A percentile compares a stretch with the other conserved stretches of the same genome.
Evolutionary conservation across 2,329 filamentous ascomycete genomes (phyloP).

Genomic region (Fusarium sp.): DNA sequence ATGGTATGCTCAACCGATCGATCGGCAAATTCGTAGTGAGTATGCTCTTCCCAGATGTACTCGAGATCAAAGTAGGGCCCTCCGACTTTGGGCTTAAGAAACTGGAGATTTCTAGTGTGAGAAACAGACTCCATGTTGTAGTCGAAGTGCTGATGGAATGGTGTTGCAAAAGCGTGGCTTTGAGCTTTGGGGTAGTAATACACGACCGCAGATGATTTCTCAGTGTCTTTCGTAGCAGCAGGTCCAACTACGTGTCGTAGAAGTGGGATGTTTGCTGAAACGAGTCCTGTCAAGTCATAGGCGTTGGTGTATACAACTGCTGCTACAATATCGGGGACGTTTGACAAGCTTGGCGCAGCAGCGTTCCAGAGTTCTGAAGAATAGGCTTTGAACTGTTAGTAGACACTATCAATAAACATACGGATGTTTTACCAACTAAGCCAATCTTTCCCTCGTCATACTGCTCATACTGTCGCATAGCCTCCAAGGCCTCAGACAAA

Average conservation of each 20-base stretch:
- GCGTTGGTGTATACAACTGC: conserved; percentile 39
- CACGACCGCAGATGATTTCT: neutral
- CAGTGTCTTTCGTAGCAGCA: neutral
- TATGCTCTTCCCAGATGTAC: conserved; percentile 83
- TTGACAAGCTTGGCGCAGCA: conserved; percentile 32
- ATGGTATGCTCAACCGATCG: conserved; percentile 78
- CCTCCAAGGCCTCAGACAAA: conserved; percentile 39
- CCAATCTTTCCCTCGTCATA: conserved; percentile 57
- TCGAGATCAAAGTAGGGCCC: conserved; percentile 81
- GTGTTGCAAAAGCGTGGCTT: conserved; percentile 59
- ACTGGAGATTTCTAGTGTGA: conserved; percentile 74
- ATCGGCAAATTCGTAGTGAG: conserved; percentile 75
- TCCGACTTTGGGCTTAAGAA: conserved; percentile 71
- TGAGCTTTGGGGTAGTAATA: conserved; percentile 57
- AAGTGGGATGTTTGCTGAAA: conserved; percentile 8
- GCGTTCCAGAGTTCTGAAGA: conserved; percentile 39
- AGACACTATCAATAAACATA: rapidly evolving
- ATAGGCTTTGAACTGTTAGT: conserved; percentile 12
- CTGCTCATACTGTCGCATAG: conserved; percentile 38
- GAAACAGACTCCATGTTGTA: conserved; percentile 68
- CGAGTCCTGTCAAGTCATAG: conserved; percentile 1
- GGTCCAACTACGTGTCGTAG: conserved; percentile 36
- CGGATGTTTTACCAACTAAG: conserved; percentile 48
- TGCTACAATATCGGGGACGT: conserved; percentile 40
- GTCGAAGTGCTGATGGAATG: conserved; percentile 63